Base-by-base conservation (phyloP, 1,284 basidiomycete genomes). In the Ganoderma boninense region DNA sequence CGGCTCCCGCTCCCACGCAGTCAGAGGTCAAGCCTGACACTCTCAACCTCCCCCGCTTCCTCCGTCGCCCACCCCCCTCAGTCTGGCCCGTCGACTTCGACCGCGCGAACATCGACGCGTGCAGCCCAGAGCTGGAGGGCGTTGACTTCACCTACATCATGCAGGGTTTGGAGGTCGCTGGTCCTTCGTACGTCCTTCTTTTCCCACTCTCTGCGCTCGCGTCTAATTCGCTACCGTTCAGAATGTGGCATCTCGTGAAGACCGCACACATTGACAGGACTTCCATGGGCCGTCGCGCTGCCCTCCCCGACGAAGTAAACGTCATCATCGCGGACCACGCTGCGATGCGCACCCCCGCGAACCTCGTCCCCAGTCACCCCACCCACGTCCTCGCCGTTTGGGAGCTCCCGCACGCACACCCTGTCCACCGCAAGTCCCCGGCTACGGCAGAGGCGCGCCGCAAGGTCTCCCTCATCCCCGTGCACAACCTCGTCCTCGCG, bases 341-440 rank as follows among this genome's bases (percentile, higher is more conserved):
- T 5, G 60, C 63, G 49, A 13, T 67, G 64, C 60, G 60, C 4
- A 60, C 69, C 4, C 63, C 70, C 0, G 46, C 68, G 11, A 5
- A 35, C 5, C 8, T 23, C 74, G 79, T 81, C 52, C 78, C 82
- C 0, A 80, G 82, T 32, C 76, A 83, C 73, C 89, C 89, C 14
- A 86, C 88, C 0, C 89, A 90, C 72, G 84, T 89, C 79, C 79
- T 88, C 23, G 88, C 87, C 3, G 81, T 90, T 16, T 84, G 84
- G 74, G 75, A 79, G 29, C 77, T 73, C 79, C 23, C 71, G 74
- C 6, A 76, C 60, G 29, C 75, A 16, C 70, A 71, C 54, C 66
- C 67, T 65, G 68, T 73, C 60, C 8, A 32, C 14, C 59, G 14
- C 20, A 59, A 43, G 42, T 26, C 1, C 20, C 44, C 8, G 54